phyloP scores from a whole-genome alignment of 148 eudicot species.

The Rhododendron ferrugineum region DNA sequence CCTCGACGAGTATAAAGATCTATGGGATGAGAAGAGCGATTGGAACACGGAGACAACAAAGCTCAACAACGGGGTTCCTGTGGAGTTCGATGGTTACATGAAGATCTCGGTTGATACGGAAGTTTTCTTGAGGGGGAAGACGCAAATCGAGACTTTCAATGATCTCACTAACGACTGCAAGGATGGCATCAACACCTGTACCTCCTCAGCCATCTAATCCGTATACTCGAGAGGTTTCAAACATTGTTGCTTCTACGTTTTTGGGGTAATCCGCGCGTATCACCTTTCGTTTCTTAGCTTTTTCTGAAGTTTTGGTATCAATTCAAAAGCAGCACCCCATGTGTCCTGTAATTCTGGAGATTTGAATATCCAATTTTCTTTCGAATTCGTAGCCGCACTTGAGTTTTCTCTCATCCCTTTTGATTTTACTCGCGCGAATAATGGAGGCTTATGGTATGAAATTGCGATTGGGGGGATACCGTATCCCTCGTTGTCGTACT shows the following conservation, averaged over 20 bases:
- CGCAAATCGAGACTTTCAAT: slow-evolving; percentile 90
- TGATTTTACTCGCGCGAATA: not conserved
- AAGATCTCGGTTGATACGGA: slow-evolving; percentile 82
- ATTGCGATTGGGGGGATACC: not conserved
- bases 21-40: slow-evolving; percentile 82
- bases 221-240: not conserved
- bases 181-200: slow-evolving; percentile 89
- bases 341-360: no score
- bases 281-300: not conserved
- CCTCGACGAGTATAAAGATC: slow-evolving; percentile 70
- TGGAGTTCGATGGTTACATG: slow-evolving; percentile 97
- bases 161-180: slow-evolving; percentile 94
- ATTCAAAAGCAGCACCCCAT: not conserved
- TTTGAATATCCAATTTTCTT: not conserved
- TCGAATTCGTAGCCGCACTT: not conserved
- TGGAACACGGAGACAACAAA: slow-evolving; percentile 73
- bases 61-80: slow-evolving; percentile 68
- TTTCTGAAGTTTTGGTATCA: not conserved
- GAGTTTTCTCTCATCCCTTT: not conserved
- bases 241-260: slow-evolving; percentile 4
- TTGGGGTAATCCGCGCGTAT: not conserved
- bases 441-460: not conserved
- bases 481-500: not conserved
- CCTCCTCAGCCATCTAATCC: slow-evolving; percentile 26
- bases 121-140: slow-evolving; percentile 91